Conservation (phyloP, 768 basidiomycete genomes). For the Suillus placidus region DNA sequence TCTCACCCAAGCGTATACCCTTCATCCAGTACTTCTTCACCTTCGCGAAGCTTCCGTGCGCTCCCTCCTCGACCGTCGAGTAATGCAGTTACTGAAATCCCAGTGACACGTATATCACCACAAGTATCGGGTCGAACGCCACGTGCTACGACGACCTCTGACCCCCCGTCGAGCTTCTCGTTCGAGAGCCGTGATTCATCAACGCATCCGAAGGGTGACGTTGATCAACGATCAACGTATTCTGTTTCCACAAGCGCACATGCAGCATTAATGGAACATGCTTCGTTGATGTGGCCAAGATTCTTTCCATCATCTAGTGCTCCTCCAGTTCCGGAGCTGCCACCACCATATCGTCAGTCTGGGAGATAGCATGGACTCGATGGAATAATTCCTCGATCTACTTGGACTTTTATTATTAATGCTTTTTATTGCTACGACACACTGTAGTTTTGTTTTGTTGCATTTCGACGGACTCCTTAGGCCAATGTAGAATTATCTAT, state of each 20-base stretch:
- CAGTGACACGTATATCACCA: background rate
- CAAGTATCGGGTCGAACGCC: background rate
- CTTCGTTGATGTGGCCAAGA: slow-evolving; percentile 23
- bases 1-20: slow-evolving; percentile 3
- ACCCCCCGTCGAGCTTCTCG: slow-evolving; percentile 4
- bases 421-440: slow-evolving; percentile 6
- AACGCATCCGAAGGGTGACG: slow-evolving; percentile 17
- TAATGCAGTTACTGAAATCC: background rate
- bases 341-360: slow-evolving; percentile 14
- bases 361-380: slow-evolving; percentile 15
- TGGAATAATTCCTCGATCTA: background rate
- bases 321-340: slow-evolving; percentile 11
- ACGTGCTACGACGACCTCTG: slow-evolving; percentile 10
- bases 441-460: slow-evolving; percentile 4
- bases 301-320: slow-evolving; percentile 19
- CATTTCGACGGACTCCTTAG: background rate
- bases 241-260: slow-evolving; percentile 31
- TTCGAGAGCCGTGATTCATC: slow-evolving; percentile 1
- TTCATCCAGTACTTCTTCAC: slow-evolving; percentile 18
- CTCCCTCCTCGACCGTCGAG: slow-evolving; percentile 31
- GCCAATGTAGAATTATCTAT: background rate
- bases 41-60: slow-evolving; percentile 28
- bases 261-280: slow-evolving; percentile 34
- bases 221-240: slow-evolving; percentile 20
- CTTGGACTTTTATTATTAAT: background rate